Evolutionary conservation across 1,284 basidiomycete genomes (phyloP).

Genomic region (Filobasidium uniguttulatum): DNA sequence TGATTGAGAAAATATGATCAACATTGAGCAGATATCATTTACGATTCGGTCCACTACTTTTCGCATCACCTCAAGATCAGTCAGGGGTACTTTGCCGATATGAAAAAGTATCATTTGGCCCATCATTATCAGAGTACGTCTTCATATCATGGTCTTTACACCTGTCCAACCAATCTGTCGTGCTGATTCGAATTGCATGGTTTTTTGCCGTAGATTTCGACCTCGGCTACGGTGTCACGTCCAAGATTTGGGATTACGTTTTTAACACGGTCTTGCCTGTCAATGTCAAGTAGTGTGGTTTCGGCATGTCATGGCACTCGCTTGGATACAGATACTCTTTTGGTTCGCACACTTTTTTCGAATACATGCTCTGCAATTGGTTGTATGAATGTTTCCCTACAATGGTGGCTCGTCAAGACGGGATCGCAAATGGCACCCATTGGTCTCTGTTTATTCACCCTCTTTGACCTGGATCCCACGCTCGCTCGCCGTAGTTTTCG

Average conservation of each 20-base stretch:
- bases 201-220: conserved; percentile 55
- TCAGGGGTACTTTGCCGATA: conserved; percentile 60
- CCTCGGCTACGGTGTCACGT: conserved; percentile 92
- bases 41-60: conserved; percentile 86
- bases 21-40: conserved; percentile 54
- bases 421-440: too few species aligned
- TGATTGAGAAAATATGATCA: not conserved
- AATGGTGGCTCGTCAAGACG: too few species aligned
- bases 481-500: too few species aligned
- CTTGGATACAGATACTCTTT: too few species aligned
- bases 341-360: too few species aligned
- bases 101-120: conserved; percentile 96
- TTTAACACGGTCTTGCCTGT: conserved; percentile 73
- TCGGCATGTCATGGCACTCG: too few species aligned
- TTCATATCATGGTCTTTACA: not conserved
- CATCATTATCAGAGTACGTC: conserved; percentile 78
- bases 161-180: not conserved
- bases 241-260: conserved; percentile 87
- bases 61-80: conserved; percentile 84
- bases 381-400: too few species aligned
- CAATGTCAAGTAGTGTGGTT: conserved; percentile 23
- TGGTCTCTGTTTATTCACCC: too few species aligned
- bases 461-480: too few species aligned
- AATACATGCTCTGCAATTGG: too few species aligned
- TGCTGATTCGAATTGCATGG: not conserved